phyloP scores from a whole-genome alignment of 164 flowering plant species.

The Piper betle region DNA sequence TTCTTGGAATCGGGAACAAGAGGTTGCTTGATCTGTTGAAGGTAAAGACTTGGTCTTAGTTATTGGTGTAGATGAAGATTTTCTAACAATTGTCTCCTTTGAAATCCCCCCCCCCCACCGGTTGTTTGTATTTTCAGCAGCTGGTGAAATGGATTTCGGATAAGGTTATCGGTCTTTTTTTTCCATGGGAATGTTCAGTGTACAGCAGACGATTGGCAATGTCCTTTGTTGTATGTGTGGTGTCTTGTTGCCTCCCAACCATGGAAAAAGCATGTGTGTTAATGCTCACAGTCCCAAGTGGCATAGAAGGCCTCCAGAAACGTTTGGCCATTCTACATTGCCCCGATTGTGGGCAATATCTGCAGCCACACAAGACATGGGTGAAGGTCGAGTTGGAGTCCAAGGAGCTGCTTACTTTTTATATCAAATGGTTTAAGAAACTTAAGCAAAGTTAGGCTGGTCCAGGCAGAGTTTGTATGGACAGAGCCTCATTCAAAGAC shows the following conservation, averaged over 20 bases:
- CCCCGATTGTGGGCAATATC: constrained; percentile 36
- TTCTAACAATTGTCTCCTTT: too few species aligned
- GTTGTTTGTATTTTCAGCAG: background rate
- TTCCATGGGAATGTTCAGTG: constrained; percentile 35
- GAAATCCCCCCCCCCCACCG: too few species aligned
- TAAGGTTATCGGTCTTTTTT: background rate
- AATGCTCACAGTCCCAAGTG: constrained; percentile 46
- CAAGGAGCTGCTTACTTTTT: constrained; percentile 44
- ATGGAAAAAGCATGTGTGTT: constrained; percentile 62
- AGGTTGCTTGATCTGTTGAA: too few species aligned
- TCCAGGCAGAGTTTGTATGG: constrained; percentile 51
- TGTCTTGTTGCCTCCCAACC: constrained; percentile 41
- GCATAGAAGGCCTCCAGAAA: constrained; percentile 53
- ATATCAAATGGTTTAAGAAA: constrained; percentile 46
- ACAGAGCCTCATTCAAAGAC: constrained; percentile 67
- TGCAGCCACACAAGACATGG: constrained; percentile 63
- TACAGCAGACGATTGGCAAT: constrained; percentile 42
- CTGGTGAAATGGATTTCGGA: background rate
- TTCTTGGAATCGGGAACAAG: too few species aligned
- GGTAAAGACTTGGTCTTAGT: too few species aligned
- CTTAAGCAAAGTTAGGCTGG: constrained; percentile 32
- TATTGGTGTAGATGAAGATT: too few species aligned
- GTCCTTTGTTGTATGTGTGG: constrained; percentile 67
- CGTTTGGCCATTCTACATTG: constrained; percentile 33
- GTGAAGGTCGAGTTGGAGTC: constrained; percentile 45